A percentile compares a stretch with the other conserved stretches of the same genome.
Conservation (phyloP, 371 early-diverging fungal species). For the Mortierella sp. region DNA sequence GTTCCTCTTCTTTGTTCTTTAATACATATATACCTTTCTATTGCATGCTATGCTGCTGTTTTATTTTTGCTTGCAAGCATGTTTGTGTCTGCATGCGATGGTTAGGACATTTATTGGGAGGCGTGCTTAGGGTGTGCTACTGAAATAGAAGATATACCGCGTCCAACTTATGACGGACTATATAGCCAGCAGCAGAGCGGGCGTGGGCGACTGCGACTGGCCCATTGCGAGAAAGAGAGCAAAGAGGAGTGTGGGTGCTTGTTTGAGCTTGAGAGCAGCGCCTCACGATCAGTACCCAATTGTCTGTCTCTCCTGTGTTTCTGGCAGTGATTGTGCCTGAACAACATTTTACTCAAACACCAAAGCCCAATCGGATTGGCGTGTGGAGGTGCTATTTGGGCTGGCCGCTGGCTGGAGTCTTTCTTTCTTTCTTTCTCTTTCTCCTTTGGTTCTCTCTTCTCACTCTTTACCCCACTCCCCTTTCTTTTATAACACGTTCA, state of each 20-base stretch:
- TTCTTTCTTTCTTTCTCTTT: neutral
- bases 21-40: slow-evolving; percentile 4
- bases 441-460: neutral
- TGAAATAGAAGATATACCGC: no score
- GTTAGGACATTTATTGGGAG: neutral
- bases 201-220: slow-evolving; percentile 12
- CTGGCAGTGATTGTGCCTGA: neutral
- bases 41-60: neutral
- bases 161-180: no score
- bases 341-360: neutral
- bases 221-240: neutral
- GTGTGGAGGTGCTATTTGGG: neutral
- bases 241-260: neutral
- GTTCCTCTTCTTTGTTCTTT: neutral
- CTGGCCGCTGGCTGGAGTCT: neutral
- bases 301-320: neutral
- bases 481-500: neutral
- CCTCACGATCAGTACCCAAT: neutral
- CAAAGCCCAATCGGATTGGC: neutral
- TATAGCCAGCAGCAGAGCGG: neutral
- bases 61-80: neutral
- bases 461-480: neutral
- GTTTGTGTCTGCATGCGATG: neutral
- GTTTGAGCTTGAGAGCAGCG: neutral
- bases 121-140: no score